These are phyloP conservation scores for Mucor lusitanicus DNA, from an alignment of 371 early-diverging fungal genomes.

Conservation along the genomic window DNA sequence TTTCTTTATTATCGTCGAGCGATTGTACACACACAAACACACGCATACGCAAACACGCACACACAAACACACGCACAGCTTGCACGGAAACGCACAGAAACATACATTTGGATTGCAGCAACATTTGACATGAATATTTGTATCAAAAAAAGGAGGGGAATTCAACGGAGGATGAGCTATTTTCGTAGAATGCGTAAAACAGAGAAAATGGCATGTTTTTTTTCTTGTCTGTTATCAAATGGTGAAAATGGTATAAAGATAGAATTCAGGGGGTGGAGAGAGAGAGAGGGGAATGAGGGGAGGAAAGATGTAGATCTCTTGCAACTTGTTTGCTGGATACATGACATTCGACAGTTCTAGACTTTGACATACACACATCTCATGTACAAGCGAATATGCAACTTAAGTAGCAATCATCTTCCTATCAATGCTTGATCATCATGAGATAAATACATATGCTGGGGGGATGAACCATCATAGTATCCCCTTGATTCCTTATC, in stretches of 20 bases:
- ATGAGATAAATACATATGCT: neutral
- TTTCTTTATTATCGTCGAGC: conserved; percentile 2
- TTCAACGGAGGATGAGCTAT: neutral
- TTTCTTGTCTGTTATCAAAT: neutral
- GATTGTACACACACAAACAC: neutral
- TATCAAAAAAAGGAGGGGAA: neutral
- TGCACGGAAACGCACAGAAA: neutral
- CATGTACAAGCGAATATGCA: neutral
- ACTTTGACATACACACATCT: neutral
- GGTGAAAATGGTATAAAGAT: neutral
- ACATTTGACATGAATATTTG: neutral
- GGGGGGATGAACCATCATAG: neutral
- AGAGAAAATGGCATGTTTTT: neutral
- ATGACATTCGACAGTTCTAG: neutral
- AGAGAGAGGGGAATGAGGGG: neutral
- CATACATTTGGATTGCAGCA: neutral
- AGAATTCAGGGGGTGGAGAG: neutral
- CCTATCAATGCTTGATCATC: neutral
- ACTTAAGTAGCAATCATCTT: neutral
- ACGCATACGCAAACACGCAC: neutral
- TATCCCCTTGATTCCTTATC: neutral
- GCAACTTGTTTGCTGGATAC: neutral
- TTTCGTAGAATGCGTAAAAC: neutral
- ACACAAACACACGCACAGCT: neutral
- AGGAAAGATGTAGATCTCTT: neutral